Base-by-base conservation (phyloP, 805 yeast species). In the Metschnikowia bowlesiae region DNA sequence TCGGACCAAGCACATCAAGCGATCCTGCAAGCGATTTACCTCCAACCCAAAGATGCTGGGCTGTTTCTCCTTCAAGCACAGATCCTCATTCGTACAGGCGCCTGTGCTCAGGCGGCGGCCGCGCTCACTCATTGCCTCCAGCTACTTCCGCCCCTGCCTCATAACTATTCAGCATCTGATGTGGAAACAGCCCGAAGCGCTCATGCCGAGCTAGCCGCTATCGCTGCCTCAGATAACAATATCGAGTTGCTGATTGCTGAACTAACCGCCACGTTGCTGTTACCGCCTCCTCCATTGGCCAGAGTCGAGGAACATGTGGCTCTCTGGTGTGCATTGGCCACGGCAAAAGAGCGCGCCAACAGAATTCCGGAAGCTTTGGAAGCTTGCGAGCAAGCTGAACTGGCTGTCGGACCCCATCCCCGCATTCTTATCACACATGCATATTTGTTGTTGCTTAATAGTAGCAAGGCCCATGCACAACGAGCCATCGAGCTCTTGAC, bases 201-300 rank as follows among this genome's bases (percentile, higher is more conserved):
- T 2, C 84, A 80, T 63, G 74, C 80, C 4, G 83, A 80, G 56
- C 64, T 82, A 43, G 85, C 84, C 0, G 76, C 78, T 4, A 67
- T 82, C n/a, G 79, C 80, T 2, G 74, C 78, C 1, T 70, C 75
- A 7, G 79, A 80, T 29, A 78, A 78, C 14, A 74, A 80, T 56
- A 66, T 74, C 36, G 82, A 79, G 48, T 57, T 66, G 44, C 78
- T 81, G n/a, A 71, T 75, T 8, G 62, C 70, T 8, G 85, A 82
- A 59, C 59, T 82, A 37, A 71, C 74, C 14, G 73, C 76, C 1
- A 79, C 84, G 1, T 62, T 81, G 43, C 67, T 78, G 29, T 64
- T 81, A 32, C 81, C 83, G 0, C 73, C 79, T 4, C 78, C 81
- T 10, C 70, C 77, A 9, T 67, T 72, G 29, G 65, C 73, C 0